Conservation (phyloP, 1,139 yeast genomes). For the Kodamaea fungicola region DNA sequence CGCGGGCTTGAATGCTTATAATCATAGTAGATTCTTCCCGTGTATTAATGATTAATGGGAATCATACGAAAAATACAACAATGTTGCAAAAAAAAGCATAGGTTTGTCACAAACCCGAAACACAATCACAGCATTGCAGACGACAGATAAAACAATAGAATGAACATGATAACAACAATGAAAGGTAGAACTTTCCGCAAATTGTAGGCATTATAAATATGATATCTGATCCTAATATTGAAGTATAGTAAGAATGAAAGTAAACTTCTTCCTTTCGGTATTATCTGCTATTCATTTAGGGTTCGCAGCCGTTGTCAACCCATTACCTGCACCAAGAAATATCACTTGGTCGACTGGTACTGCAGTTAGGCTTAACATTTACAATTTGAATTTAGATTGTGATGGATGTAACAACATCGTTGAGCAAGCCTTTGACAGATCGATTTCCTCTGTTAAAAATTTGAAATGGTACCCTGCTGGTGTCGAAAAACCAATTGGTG, state of each 20-base stretch:
- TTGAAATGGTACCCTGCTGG: conserved; percentile 30
- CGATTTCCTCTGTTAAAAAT: conserved; percentile 13
- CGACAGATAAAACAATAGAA: not conserved
- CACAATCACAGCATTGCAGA: not conserved
- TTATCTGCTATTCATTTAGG: conserved; percentile 3
- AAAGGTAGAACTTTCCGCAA: too few species aligned
- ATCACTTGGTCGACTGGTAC: conserved; percentile 16
- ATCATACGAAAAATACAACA: not conserved
- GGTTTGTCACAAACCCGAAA: not conserved
- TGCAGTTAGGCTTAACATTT: conserved; percentile 8
- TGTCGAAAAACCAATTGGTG: conserved; percentile 15
- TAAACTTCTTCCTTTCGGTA: conserved; percentile 1
- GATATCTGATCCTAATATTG: not conserved
- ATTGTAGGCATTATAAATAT: not conserved
- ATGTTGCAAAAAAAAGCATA: not conserved
- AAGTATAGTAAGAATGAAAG: not conserved
- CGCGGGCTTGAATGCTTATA: not conserved
- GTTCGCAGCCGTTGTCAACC: conserved; percentile 16
- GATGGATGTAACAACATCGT: conserved; percentile 9
- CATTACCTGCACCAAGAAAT: conserved; percentile 20
- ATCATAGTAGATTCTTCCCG: not conserved
- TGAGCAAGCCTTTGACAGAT: conserved; percentile 17
- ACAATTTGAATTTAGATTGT: conserved; percentile 5
- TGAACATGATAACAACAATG: not conserved
- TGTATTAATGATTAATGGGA: not conserved